Evolutionary conservation across 768 basidiomycete species (phyloP), one percentile per base, ranked within the genome.

Genomic region (Terana coerulea): DNA sequence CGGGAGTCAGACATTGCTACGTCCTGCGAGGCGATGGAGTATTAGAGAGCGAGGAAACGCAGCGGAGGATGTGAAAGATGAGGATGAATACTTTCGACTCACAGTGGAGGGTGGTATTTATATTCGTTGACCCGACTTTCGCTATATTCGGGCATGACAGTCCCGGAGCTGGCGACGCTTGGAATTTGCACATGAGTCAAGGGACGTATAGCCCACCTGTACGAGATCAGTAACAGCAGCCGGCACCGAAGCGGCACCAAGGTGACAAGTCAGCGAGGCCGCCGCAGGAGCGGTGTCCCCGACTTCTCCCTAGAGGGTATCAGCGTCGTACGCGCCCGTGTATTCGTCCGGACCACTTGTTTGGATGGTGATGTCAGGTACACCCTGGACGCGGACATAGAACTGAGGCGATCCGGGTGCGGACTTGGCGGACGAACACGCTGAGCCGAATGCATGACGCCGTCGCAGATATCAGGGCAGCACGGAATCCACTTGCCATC

Each of bases 1-100:
- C 63, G 61, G 57, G 50, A 49, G 10, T 53, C 49, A 46, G 55
- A 49, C 55, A 52, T 57, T 14, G 17, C 39, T 31, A 3, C 17
- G 14, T n/a, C n/a, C 26, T 30, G 26, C 25, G 4, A 3, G 34
- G 17, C 14, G n/a, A 2, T 30, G 7, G 24, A 28, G 3, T 37
- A 21, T 11, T 12, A 12, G 42, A 35, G 41, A 15, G 33, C n/a
- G 25, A 46, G 24, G 24, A 37, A 26, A 52, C 28, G 45, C 19
- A n/a, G 31, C 21, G 21, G 19, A 19, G 26, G 40, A 49, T 25
- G 26, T 15, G 22, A 21, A 40, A 10, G 15, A 21, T 8, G 26
- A 34, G 39, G 42, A 10, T 30, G 39, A 34, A 41, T 46, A 33
- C 3, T 12, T 37, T 30, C 24, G 22, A 17, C 37, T 25, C 17